Evolutionary conservation across 169 alveolate species (phyloP).

Genomic region (Plasmodium inui): DNA sequence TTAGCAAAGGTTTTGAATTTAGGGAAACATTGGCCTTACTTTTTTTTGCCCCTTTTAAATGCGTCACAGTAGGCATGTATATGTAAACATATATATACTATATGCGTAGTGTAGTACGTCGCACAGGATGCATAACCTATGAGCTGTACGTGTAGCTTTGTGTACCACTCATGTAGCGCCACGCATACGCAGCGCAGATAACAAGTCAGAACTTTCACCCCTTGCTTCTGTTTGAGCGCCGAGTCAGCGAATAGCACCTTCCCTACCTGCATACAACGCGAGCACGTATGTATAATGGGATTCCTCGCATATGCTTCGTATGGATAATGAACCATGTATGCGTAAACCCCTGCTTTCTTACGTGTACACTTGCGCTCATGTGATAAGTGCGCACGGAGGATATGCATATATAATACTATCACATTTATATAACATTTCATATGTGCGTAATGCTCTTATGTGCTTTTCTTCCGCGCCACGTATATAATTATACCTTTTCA

Average conservation of each 20-base stretch:
- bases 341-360: background rate
- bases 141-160: background rate
- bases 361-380: background rate
- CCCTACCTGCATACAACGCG: background rate
- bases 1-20: constrained; percentile 13
- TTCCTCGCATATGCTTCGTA: background rate
- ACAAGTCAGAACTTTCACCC: background rate
- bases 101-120: background rate
- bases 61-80: background rate
- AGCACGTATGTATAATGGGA: constrained; percentile 4
- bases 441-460: constrained; percentile 2
- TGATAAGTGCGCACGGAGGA: background rate
- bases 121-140: background rate
- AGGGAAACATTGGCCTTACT: background rate
- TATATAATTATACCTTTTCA: background rate
- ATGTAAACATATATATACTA: background rate
- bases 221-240: constrained; percentile 23
- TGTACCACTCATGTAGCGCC: too few species aligned
- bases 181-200: background rate
- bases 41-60: constrained; percentile 3
- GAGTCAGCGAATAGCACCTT: background rate
- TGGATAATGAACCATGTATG: background rate
- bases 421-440: background rate
- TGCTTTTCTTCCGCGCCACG: background rate
- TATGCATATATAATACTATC: background rate